phyloP scores from a whole-genome alignment of 352 stramenopile species.

The Phytopythium sindhum region DNA sequence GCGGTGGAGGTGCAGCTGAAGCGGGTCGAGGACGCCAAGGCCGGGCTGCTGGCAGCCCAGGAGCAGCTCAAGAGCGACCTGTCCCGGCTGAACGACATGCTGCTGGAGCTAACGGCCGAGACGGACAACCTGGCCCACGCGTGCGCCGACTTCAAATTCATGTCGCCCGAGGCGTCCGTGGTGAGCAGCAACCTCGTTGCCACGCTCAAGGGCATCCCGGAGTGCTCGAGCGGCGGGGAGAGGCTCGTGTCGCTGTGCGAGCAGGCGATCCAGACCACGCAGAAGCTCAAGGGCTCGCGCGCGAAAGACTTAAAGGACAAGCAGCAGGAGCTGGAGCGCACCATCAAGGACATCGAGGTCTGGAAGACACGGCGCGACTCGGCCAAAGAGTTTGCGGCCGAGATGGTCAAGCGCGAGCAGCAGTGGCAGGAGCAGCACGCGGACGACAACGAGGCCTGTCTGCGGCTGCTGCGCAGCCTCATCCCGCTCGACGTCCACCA shows the following conservation, averaged over 20 bases:
- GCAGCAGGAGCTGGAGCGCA: conserved; percentile 48
- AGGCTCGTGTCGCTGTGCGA: conserved; percentile 42
- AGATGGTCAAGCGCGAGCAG: conserved; percentile 48
- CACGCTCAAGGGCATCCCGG: conserved; percentile 32
- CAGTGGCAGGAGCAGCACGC: conserved; percentile 40
- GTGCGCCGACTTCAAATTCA: conserved; percentile 29
- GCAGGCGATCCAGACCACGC: conserved; percentile 35
- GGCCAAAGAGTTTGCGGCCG: conserved; percentile 48
- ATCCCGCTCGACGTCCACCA: conserved; percentile 57
- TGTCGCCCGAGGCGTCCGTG: conserved; percentile 20
- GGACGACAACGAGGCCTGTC: conserved; percentile 34
- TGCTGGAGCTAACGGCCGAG: conserved; percentile 39
- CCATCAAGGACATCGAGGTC: conserved; percentile 57
- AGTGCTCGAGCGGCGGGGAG: conserved; percentile 47
- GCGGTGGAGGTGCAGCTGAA: conserved; percentile 13
- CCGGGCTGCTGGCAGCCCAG: conserved; percentile 38
- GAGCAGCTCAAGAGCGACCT: conserved; percentile 43
- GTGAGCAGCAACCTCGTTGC: conserved; percentile 21
- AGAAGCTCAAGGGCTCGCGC: conserved; percentile 44
- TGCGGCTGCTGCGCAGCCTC: conserved; percentile 39
- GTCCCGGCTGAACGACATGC: conserved; percentile 39
- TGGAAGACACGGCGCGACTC: conserved; percentile 60
- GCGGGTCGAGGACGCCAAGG: conserved; percentile 38
- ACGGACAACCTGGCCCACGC: conserved; percentile 39
- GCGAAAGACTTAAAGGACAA: conserved; percentile 48